A percentile compares a stretch with the other conserved stretches of the same genome.
Conservation (phyloP, 192 early-diverging fungal genomes). For the Backusella mclennaniae region DNA sequence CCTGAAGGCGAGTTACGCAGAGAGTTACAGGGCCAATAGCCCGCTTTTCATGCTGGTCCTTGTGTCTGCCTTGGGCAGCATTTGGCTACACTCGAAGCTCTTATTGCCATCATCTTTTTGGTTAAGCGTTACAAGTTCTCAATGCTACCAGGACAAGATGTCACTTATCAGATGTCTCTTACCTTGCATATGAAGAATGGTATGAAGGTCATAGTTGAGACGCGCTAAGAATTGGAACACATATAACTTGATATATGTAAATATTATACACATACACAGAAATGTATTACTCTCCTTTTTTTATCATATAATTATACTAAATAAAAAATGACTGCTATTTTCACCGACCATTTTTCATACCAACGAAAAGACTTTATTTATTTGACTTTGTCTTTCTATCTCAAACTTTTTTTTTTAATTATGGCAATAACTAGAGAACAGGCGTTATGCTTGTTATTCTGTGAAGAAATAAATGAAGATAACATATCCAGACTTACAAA, state of each 20-base stretch:
- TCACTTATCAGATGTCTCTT: slow-evolving; percentile 25
- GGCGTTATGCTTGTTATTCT: no score
- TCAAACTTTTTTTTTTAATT: no score
- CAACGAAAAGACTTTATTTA: no score
- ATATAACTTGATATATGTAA: background rate
- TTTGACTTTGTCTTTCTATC: no score
- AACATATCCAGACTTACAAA: no score
- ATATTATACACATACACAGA: slow-evolving; percentile 5
- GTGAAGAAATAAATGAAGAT: no score
- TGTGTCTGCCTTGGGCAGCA: slow-evolving; percentile 34
- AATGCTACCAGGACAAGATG: slow-evolving; percentile 32
- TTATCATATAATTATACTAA: background rate
- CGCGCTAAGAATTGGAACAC: background rate
- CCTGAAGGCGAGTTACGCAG: slow-evolving; percentile 31
- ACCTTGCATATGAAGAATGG: slow-evolving; percentile 34
- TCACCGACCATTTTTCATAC: no score
- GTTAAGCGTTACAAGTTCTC: slow-evolving; percentile 39
- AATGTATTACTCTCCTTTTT: slow-evolving; percentile 1
- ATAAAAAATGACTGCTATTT: no score
- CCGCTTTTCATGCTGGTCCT: slow-evolving; percentile 62
- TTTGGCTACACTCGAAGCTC: slow-evolving; percentile 43
- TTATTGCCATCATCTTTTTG: slow-evolving; percentile 37
- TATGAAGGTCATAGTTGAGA: slow-evolving; percentile 28
- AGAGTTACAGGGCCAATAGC: slow-evolving; percentile 46
- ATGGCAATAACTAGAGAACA: no score